Conservation (phyloP, 306 rosid species). For the Malus asiatica region DNA sequence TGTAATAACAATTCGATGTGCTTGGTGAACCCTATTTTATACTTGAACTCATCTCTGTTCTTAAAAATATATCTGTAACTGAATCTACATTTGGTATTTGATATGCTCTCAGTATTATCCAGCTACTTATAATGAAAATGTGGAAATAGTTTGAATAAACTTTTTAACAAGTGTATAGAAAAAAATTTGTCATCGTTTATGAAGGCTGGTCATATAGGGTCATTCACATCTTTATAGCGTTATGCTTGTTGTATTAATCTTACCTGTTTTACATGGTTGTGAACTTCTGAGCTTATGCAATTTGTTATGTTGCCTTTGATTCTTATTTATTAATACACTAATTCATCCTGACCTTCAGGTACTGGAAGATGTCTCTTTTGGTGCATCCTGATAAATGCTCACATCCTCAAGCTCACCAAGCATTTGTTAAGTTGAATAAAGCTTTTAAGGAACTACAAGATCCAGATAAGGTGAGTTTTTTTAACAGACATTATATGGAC, state of each 20-base stretch:
- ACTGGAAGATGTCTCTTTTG: conserved; percentile 91
- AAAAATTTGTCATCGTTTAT: no score
- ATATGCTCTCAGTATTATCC: no score
- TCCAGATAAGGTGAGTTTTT: conserved; percentile 46
- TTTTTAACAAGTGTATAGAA: no score
- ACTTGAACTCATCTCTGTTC: no score
- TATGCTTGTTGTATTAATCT: not conserved
- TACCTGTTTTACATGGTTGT: not conserved
- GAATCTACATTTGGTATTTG: no score
- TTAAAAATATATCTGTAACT: no score
- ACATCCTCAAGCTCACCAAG: conserved; percentile 92
- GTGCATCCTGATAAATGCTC: conserved; percentile 99
- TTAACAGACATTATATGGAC: not conserved
- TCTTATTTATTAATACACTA: not conserved
- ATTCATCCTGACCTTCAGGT: conserved; percentile 36
- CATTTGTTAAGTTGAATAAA: conserved; percentile 81
- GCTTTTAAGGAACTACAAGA: conserved; percentile 87
- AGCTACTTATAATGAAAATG: no score
- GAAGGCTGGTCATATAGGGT: no score
- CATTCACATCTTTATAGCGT: not conserved
- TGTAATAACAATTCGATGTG: no score
- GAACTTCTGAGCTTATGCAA: not conserved
- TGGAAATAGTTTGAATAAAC: no score
- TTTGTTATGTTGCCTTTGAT: not conserved
- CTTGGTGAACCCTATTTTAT: no score